A percentile compares a stretch with the other conserved stretches of the same genome.
These are phyloP conservation scores for Cystobasidium slooffiae DNA, from an alignment of 1,284 basidiomycete genomes.

Conservation along the genomic window DNA sequence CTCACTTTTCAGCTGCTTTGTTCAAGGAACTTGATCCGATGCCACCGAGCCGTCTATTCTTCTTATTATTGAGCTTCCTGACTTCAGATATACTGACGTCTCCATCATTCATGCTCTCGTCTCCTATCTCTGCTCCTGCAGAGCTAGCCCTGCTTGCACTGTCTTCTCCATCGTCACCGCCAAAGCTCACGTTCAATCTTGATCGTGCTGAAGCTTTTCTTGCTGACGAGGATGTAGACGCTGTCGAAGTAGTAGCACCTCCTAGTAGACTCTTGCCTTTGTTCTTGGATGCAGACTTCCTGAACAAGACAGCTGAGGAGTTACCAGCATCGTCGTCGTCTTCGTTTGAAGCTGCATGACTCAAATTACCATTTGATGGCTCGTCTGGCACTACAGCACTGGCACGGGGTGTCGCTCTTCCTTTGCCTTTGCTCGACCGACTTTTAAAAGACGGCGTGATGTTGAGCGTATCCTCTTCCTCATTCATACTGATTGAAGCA, in stretches of 20 bases:
- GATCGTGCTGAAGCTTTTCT: slow-evolving; percentile 20
- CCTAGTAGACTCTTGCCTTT: slow-evolving; percentile 25
- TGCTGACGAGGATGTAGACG: slow-evolving; percentile 13
- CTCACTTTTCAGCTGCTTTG: slow-evolving; percentile 38
- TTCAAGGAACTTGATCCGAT: slow-evolving; percentile 18
- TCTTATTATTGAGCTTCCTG: slow-evolving; percentile 19
- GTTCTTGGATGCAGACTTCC: slow-evolving; percentile 11
- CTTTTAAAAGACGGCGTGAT: slow-evolving; percentile 42
- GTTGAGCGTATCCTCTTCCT: slow-evolving; percentile 21
- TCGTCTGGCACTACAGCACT: background rate
- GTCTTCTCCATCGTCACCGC: background rate
- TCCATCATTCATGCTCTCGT: slow-evolving; percentile 29
- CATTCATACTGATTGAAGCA: slow-evolving; percentile 2
- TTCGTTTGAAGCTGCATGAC: background rate
- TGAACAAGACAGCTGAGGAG: slow-evolving; percentile 42
- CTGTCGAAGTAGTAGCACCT: background rate
- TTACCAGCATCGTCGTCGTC: slow-evolving; percentile 29
- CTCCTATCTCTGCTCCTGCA: background rate
- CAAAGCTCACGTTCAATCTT: slow-evolving; percentile 35
- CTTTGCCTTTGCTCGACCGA: slow-evolving; percentile 31
- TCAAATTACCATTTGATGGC: background rate
- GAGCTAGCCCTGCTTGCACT: slow-evolving; percentile 7
- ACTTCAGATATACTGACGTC: slow-evolving; percentile 22
- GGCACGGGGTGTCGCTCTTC: slow-evolving; percentile 14
- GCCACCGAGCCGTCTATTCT: slow-evolving; percentile 6